Base-by-base conservation (phyloP, 2,329 filamentous ascomycete genomes). In the Aspergillus bombycis region DNA sequence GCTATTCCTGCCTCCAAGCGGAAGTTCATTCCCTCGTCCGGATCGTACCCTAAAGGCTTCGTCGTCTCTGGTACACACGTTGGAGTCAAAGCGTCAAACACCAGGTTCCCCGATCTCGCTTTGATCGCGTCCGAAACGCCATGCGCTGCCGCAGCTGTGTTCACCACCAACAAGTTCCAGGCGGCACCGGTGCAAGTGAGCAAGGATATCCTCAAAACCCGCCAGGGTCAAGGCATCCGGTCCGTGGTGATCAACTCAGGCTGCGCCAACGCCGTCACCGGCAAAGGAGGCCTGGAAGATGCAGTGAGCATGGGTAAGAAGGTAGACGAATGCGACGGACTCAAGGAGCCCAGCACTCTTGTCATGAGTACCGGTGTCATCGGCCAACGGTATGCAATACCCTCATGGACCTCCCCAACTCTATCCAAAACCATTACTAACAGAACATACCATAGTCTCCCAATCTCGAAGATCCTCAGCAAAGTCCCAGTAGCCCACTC, bases 341-440 rank as follows among this genome's bases (percentile, higher is more conserved):
- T 77, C 12, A 77, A 79, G 50, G 81, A 83, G 54, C 81, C 85
- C 43, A 85, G 84, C 68, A 95, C 92, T n/a, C 84, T 99, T 55
- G 94, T 98, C 65, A 98, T 99, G 95, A 97, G 93, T 77, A 99
- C 95, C 2, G 95, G 95, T 60, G 95, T 99, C 52, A 99, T 99
- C 75, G 95, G 95, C 10, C 94, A 98, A 80, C 89, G 92, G 89
- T 90, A 77, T 68, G 80, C 67, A 21, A n/a, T 32, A 21, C 4
- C 59, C 52, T 16, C 52, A 55, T 41, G 21, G 26, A 32, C 26
- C 26, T 34, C 10, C 11, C 34, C n/a, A n/a, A 36, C 11, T 9
- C 19, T 53, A 52, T 41, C 50, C 63, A 52, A 65, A 9, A 23
- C 12, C 12, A 36, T 14, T 36, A 19, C 45, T 45, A 43, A 52